Evolutionary conservation across 1,284 basidiomycete species (phyloP), one percentile per base, ranked within the genome.

Genomic region (Cutaneotrichosporon curvatum): DNA sequence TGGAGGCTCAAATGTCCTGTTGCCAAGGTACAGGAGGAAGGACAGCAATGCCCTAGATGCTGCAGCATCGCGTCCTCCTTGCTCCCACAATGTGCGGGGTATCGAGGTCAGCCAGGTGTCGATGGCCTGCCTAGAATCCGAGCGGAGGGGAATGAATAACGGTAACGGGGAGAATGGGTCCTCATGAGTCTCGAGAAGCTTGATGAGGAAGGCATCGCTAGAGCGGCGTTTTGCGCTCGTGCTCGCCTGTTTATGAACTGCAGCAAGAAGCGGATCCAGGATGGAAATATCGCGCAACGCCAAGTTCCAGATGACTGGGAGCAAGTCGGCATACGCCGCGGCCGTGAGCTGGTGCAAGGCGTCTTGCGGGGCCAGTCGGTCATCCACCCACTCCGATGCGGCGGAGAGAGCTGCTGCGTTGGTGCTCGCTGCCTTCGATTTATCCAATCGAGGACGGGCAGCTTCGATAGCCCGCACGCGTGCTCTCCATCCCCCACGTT

Each of bases 271-370:
- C 55, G 25, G 41, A 31, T 16, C 45, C 28, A 22, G 40, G 39
- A 31, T 45, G 14, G 12, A 22, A 3, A 8, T 20, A 18, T 4
- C 40, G 39, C 72, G 76, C 60, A 79, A 82, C 42, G 91, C 64
- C 37, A 95, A 73, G 21, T 82, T 79, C 87, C 88, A 94, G 37
- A 94, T 76, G 2, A 87, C 85, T 2, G 89, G 87, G 18, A 90
- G 73, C 23, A 92, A 75, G 2, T 82, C 76, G 3, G 70, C 60
- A 70, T 90, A 94, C 12, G 81, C 76, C n/a, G 75, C 62, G 1
- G 80, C 70, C 11, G 79, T 76, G 40, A 91, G 71, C 0, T 68
- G 49, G 14, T 74, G 73, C 63, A 67, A 71, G 61, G 58, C 77
- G 58, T 60, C 52, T 4, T 39, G 11, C 16, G 41, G 21, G 34